Percentiles rank a stretch among this genome's conserved stretches.
Evolutionary conservation across 2,329 filamentous ascomycete genomes (phyloP).

Genomic region (Sporothrix protearum): DNA sequence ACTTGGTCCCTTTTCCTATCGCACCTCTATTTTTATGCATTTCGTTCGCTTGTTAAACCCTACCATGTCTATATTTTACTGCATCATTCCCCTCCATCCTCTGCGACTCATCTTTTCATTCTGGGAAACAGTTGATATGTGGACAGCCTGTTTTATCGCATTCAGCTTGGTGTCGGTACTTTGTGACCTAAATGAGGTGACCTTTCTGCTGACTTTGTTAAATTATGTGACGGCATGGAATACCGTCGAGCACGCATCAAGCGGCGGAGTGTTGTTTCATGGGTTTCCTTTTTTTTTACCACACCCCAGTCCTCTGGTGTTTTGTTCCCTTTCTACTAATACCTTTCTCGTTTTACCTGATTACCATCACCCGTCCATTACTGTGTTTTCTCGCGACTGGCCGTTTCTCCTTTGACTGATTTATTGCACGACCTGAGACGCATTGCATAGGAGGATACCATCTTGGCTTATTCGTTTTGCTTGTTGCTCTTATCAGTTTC

Average conservation of each 20-base stretch:
- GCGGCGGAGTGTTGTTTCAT: neutral
- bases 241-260: neutral
- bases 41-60: neutral
- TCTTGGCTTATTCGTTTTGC: neutral
- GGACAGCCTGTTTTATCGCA: neutral
- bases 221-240: neutral
- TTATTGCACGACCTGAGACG: neutral
- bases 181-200: slow-evolving; percentile 13
- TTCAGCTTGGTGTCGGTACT: slow-evolving; percentile 1
- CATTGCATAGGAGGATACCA: slow-evolving; percentile 11
- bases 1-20: neutral
- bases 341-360: neutral
- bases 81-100: neutral
- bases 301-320: neutral
- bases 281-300: neutral
- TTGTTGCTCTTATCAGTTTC: neutral
- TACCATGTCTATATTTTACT: neutral
- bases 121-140: neutral
- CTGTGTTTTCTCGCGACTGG: neutral
- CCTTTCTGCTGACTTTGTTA: slow-evolving; percentile 23
- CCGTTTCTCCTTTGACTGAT: neutral
- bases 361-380: neutral
- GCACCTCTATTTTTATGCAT: neutral
- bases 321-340: neutral
- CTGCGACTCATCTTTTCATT: neutral